Evolutionary conservation across 1,284 basidiomycete genomes (phyloP), one percentile per base, ranked within the genome.

Genomic region (Clitocybe nebularis): DNA sequence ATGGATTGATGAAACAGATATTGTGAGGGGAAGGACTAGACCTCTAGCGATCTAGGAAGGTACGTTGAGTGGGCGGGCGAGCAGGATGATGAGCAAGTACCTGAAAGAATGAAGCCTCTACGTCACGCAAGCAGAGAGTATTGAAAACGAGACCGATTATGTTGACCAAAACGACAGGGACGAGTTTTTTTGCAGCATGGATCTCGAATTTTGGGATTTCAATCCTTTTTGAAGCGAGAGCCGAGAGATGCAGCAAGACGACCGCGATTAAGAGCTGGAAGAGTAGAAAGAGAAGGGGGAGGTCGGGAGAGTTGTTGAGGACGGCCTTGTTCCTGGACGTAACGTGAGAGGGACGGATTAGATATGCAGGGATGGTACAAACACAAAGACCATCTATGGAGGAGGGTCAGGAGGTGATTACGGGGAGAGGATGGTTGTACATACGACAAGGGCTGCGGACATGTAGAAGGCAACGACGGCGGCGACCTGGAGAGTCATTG

Each of bases 51-150:
- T 85, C 82, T 88, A 54, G n/a, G 6, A 47, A 10, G 16, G 30
- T 32, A 14, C 29, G 2, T n/a, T n/a, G n/a, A n/a, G n/a, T n/a
- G n/a, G n/a, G n/a, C n/a, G n/a, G n/a, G n/a, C n/a, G 30, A 29
- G 25, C 36, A 19, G 13, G 23, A 24, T 16, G 23, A 26, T 10
- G 8, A 40, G 5, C 24, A 14, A 5, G 36, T 41, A 80, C 81
- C 70, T 86, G 84, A 63, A 86, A 88, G 62, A 84, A 88, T 0
- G 82, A 81, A 0, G 85, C 84, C 46, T 88, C 84, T 23, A 89
- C 84, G 44, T 77, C 80, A 29, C 84, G 72, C 41, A 89, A 66
- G 56, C 85, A 88, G 10, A 87, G 71, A 0, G 81, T 86, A 53
- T 89, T 88, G 70, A 88, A 88, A 7, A 84, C 75, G 5, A 89